phyloP scores from a whole-genome alignment of 352 stramenopile species.

The Phytophthora pistaciae region DNA sequence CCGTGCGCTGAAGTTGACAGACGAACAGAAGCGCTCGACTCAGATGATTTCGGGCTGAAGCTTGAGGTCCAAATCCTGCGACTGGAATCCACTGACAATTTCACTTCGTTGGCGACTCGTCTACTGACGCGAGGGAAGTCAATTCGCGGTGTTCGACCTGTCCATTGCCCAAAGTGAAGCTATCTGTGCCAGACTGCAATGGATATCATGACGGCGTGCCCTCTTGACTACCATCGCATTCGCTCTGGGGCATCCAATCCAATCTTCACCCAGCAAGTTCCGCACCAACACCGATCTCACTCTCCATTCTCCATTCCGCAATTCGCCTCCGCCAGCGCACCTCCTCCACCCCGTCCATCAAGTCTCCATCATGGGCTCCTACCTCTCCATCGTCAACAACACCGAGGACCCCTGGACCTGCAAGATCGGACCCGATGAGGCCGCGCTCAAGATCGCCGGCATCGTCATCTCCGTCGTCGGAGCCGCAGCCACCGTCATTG shows the following conservation, averaged over 20 bases:
- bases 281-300: neutral
- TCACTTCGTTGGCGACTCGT: conserved; percentile 21
- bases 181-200: conserved; percentile 1
- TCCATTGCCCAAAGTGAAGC: conserved; percentile 8
- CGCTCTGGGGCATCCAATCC: neutral
- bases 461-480: conserved; percentile 36
- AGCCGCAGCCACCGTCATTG: conserved; percentile 31
- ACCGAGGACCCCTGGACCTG: conserved; percentile 45
- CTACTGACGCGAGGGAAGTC: conserved; percentile 9
- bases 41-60: neutral
- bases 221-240: conserved; percentile 8
- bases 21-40: neutral
- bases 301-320: conserved; percentile 17
- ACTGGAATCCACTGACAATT: neutral
- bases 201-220: neutral
- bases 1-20: too few relatives aligned
- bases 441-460: conserved; percentile 3
- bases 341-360: conserved; percentile 6
- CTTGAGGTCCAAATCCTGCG: conserved; percentile 6
- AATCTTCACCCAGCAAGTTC: neutral
- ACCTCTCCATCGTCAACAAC: conserved; percentile 61
- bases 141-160: conserved; percentile 3
- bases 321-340: conserved; percentile 8
- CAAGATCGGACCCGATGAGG: conserved; percentile 51
- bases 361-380: conserved; percentile 44